These are phyloP conservation scores for Delitschia confertaspora DNA, from an alignment of 495 filamentous ascomycete genomes.

Conservation along the genomic window DNA sequence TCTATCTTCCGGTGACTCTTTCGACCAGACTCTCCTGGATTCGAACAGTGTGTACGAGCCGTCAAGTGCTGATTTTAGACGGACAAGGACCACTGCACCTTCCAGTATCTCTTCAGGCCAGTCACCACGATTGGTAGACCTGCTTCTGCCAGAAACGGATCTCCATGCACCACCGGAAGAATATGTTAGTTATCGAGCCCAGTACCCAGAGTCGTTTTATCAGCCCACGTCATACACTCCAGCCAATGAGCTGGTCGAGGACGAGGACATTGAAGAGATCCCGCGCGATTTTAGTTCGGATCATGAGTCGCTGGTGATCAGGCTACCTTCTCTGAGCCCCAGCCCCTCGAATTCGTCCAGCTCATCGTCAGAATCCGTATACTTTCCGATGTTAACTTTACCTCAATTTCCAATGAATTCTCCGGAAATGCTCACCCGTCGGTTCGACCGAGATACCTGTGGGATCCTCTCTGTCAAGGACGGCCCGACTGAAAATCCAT, in stretches of 20 bases:
- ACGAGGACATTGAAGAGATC: constrained; percentile 56
- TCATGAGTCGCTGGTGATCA: constrained; percentile 35
- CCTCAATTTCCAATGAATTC: constrained; percentile 43
- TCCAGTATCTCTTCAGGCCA: constrained; percentile 36
- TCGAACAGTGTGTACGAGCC: constrained; percentile 33
- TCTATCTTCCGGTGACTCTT: constrained; percentile 11
- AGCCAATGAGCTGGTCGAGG: constrained; percentile 36
- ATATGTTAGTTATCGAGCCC: constrained; percentile 28
- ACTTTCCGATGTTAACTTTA: constrained; percentile 10
- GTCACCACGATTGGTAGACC: constrained; percentile 39
- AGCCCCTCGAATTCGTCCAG: constrained; percentile 25
- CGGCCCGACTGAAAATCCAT: constrained; percentile 66
- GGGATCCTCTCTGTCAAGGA: constrained; percentile 70
- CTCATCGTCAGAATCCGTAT: constrained; percentile 23
- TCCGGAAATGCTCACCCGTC: constrained; percentile 56
- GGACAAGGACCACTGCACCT: constrained; percentile 28
- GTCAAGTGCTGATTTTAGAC: constrained; percentile 23
- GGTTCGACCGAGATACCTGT: constrained; percentile 64
- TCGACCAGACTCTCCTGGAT: constrained; percentile 16
- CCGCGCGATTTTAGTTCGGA: constrained; percentile 39
- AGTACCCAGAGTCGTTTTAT: constrained; percentile 24
- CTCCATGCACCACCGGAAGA: constrained; percentile 35
- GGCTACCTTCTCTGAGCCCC: constrained; percentile 17
- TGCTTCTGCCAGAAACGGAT: constrained; percentile 40
- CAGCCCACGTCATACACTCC: constrained; percentile 18